Evolutionary conservation across 345 rosid genomes (phyloP), one percentile per base, ranked within the genome.

Genomic region (Eucalyptus brandiana): DNA sequence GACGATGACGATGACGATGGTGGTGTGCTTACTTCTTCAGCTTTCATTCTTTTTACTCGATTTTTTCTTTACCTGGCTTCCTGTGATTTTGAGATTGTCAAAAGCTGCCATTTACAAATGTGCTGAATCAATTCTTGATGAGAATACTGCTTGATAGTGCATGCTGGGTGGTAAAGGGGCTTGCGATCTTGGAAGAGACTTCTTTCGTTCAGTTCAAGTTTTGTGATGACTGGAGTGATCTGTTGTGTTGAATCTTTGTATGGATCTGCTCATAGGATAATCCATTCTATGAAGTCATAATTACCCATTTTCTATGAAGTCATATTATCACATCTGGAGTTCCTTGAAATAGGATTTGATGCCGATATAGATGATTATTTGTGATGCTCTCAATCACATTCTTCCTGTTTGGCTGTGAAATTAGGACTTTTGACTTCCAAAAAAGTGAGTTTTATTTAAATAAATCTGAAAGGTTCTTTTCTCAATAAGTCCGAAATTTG

Each of bases 1-100:
- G 98, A 96, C 9, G 97, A 96, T 16, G 97, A 93, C 53, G 95
- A 94, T 89, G 97, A 96, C 94, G 94, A 81, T 89, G 28, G 81
- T 26, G 69, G 86, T 62, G 87, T 88, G 44, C 48, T 53, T 86
- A 28, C 47, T 51, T 60, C 56, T 60, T 37, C 81, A 34, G 30
- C 34, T 23, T 12, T 34, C 49, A 30, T 81, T 49, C 34, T 44
- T 48, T 53, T 90, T 47, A 58, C 45, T 32, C 17, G 7, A 45
- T 80, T 23, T 37, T 54, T 12, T 89, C 76, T 47, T 32, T 58
- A 24, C 11, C 69, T 87, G 50, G 83, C 62, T 53, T 54, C 45
- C 45, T 87, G 16, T 21, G 87, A 86, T n/a, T 85, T 47, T 30
- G 37, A 50, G 56, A 45, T 28, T 8, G 12, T 86, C 56, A 15